phyloP scores from a whole-genome alignment of 1,284 basidiomycete genomes.

The Peniophora sp. region DNA sequence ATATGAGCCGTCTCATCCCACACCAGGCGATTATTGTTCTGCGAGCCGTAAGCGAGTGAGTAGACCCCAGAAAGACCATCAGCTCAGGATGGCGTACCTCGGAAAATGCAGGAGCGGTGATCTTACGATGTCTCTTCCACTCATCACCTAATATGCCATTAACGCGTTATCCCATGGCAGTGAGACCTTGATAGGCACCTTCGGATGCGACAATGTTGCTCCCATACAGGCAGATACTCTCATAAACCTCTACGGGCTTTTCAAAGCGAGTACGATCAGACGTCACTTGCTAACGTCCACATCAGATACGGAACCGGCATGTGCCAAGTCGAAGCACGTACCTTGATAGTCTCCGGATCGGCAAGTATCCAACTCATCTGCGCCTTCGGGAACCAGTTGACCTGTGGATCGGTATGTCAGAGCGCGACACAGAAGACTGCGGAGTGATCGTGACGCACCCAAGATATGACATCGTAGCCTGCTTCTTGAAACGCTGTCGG shows the following conservation, averaged over 20 bases:
- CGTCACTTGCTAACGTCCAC: constrained; percentile 17
- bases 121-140: constrained; percentile 53
- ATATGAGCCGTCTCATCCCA: constrained; percentile 44
- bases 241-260: constrained; percentile 25
- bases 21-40: constrained; percentile 44
- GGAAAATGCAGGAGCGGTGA: constrained; percentile 31
- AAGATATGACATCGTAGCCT: too few relatives aligned
- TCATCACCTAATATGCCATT: constrained; percentile 20
- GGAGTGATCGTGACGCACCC: too few relatives aligned
- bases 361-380: constrained; percentile 2
- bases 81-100: too few relatives aligned
- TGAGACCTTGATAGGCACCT: constrained; percentile 18
- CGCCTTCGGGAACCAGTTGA: too few relatives aligned
- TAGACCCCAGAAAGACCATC: neutral
- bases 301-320: too few relatives aligned
- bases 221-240: constrained; percentile 30
- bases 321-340: too few relatives aligned
- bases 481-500: too few relatives aligned
- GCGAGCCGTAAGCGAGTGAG: neutral
- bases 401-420: too few relatives aligned
- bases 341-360: constrained; percentile 8
- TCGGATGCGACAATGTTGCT: constrained; percentile 50
- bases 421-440: too few relatives aligned
- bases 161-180: too few relatives aligned
- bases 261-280: constrained; percentile 22